phyloP scores from a whole-genome alignment of 192 early-diverging fungal genomes.

The Umbelopsis isabellina region DNA sequence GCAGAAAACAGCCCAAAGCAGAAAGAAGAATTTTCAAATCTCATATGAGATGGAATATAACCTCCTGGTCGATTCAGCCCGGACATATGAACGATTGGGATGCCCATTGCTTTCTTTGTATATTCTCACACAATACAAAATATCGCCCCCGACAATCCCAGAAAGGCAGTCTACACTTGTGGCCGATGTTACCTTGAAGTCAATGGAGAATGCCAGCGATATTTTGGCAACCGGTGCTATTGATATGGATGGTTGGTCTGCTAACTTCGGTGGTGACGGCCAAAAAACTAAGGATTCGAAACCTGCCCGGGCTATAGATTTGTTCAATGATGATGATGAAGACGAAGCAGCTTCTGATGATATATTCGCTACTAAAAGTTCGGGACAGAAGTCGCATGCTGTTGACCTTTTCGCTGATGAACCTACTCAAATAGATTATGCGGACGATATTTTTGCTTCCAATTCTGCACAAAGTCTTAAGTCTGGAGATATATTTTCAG shows the following conservation, averaged over 20 bases:
- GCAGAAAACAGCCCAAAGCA: constrained; percentile 51
- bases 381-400: not conserved
- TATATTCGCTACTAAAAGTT: constrained; percentile 24
- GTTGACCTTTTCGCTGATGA: constrained; percentile 30
- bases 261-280: not conserved
- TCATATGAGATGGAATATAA: constrained; percentile 56
- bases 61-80: constrained; percentile 63
- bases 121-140: constrained; percentile 57
- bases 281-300: not conserved
- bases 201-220: constrained; percentile 5
- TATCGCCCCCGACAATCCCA: constrained; percentile 22
- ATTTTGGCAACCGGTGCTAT: not conserved
- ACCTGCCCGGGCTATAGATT: constrained; percentile 22
- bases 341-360: constrained; percentile 28
- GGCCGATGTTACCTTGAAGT: constrained; percentile 12
- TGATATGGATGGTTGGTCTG: not conserved
- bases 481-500: not conserved
- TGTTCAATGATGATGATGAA: constrained; percentile 30
- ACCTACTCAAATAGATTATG: constrained; percentile 16
- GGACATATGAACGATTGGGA: constrained; percentile 78
- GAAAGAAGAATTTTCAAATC: constrained; percentile 49
- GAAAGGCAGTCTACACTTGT: constrained; percentile 7
- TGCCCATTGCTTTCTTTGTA: constrained; percentile 77
- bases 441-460: constrained; percentile 30
- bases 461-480: constrained; percentile 17